Conservation (phyloP, 2,329 filamentous ascomycete genomes). For the Ophiostoma ulmi region DNA sequence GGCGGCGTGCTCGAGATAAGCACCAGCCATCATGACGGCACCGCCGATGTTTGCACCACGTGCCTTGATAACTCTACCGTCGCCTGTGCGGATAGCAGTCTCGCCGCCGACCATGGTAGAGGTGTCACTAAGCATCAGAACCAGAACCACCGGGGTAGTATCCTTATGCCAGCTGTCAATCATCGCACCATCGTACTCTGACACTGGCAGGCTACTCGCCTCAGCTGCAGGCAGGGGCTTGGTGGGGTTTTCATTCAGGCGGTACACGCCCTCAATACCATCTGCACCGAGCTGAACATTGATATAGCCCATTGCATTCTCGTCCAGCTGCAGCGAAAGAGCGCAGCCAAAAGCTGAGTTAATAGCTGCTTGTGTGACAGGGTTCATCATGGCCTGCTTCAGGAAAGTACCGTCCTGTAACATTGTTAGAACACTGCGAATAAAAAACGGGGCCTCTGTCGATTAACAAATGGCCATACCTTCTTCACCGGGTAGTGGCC, state of each 20-base stretch:
- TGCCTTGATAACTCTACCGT: slow-evolving; percentile 22
- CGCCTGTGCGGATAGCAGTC: slow-evolving; percentile 24
- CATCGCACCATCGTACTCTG: slow-evolving; percentile 10
- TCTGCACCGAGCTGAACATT: slow-evolving; percentile 26
- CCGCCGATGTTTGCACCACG: slow-evolving; percentile 24
- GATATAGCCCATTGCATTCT: slow-evolving; percentile 27
- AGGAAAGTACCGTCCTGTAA: slow-evolving; percentile 4
- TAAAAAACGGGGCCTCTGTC: not conserved
- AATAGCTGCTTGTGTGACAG: slow-evolving; percentile 8
- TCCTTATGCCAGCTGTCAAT: slow-evolving; percentile 27
- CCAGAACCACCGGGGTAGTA: slow-evolving; percentile 23
- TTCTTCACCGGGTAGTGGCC: slow-evolving; percentile 21
- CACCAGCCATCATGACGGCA: slow-evolving; percentile 25
- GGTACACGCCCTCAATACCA: slow-evolving; percentile 24
- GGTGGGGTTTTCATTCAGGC: slow-evolving; percentile 20
- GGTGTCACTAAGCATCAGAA: slow-evolving; percentile 27
- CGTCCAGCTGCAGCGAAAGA: slow-evolving; percentile 17
- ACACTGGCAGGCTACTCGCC: not conserved
- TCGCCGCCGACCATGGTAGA: slow-evolving; percentile 25
- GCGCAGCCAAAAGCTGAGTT: slow-evolving; percentile 15
- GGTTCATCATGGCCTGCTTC: slow-evolving; percentile 17
- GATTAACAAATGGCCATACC: not conserved
- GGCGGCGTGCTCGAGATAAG: slow-evolving; percentile 24
- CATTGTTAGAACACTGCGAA: not conserved
- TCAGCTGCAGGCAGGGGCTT: slow-evolving; percentile 2